phyloP scores from a whole-genome alignment of 208 protist species.

The Leptomonas seymouri region DNA sequence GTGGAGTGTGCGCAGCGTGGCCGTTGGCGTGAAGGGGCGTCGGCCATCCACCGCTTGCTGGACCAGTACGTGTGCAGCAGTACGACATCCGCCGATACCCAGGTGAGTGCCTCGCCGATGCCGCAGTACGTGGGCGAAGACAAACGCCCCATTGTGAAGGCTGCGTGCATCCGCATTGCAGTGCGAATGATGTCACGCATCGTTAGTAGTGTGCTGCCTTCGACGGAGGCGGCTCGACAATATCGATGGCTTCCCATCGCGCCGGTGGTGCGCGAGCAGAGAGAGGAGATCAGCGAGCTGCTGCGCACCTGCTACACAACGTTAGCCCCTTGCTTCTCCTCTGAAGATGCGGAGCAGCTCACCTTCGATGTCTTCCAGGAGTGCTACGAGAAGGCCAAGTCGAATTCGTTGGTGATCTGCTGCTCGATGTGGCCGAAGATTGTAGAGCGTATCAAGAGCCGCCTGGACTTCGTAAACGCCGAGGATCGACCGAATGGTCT shows the following conservation, averaged over 20 bases:
- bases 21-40: slow-evolving; percentile 59
- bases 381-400: slow-evolving; percentile 72
- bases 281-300: slow-evolving; percentile 22
- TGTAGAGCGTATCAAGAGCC: slow-evolving; percentile 41
- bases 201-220: slow-evolving; percentile 49
- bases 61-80: slow-evolving; percentile 26
- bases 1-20: slow-evolving; percentile 68
- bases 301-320: slow-evolving; percentile 39
- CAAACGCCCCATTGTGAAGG: slow-evolving; percentile 31
- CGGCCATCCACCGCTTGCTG: slow-evolving; percentile 33
- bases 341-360: slow-evolving; percentile 51
- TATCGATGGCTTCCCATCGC: slow-evolving; percentile 61
- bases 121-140: slow-evolving; percentile 31
- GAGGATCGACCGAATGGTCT: slow-evolving; percentile 17
- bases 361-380: slow-evolving; percentile 59
- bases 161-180: slow-evolving; percentile 53
- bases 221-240: slow-evolving; percentile 54
- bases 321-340: slow-evolving; percentile 41
- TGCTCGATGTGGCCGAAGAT: slow-evolving; percentile 58
- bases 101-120: neutral
- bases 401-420: slow-evolving; percentile 54
- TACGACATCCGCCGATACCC: neutral
- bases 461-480: slow-evolving; percentile 43
- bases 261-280: slow-evolving; percentile 28
- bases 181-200: slow-evolving; percentile 76